Conservation (phyloP, 73 alveolate species). For the Paramecium primaurelia region DNA sequence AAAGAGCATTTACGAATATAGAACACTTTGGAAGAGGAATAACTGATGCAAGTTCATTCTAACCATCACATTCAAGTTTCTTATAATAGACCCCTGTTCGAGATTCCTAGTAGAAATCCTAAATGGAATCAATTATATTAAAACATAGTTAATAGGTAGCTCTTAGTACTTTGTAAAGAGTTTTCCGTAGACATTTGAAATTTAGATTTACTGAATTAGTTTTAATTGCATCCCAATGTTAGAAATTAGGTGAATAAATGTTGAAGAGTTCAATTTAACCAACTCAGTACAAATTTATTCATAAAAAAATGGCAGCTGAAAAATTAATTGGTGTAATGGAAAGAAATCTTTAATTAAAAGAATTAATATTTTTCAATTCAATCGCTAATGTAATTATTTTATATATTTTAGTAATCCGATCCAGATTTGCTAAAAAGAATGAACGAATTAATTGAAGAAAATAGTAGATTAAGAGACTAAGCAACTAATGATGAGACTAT, state of each 20-base stretch:
- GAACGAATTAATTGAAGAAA: neutral
- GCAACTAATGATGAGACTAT: neutral
- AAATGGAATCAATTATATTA: neutral
- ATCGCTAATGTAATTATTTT: neutral
- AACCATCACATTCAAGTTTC: conserved; percentile 12
- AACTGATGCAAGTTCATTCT: conserved; percentile 33
- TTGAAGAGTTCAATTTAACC: neutral
- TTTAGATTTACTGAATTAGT: neutral
- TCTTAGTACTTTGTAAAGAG: neutral
- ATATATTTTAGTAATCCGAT: neutral
- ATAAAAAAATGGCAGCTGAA: conserved; percentile 5
- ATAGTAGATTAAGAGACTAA: neutral
- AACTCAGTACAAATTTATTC: neutral
- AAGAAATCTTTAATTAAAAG: neutral
- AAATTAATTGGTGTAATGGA: neutral
- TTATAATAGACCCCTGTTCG: neutral
- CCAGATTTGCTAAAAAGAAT: conserved; percentile 29
- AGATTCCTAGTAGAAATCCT: neutral
- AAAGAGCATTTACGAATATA: neutral
- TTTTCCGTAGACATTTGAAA: neutral
- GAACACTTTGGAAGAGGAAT: conserved; percentile 26
- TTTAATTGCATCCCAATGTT: neutral
- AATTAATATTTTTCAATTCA: neutral
- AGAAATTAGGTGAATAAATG: neutral
- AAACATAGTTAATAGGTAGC: neutral